Percentiles rank a stretch among this genome's conserved stretches.
phyloP scores from a whole-genome alignment of 1,284 basidiomycete species.

The Cryptococcus neoformans region DNA sequence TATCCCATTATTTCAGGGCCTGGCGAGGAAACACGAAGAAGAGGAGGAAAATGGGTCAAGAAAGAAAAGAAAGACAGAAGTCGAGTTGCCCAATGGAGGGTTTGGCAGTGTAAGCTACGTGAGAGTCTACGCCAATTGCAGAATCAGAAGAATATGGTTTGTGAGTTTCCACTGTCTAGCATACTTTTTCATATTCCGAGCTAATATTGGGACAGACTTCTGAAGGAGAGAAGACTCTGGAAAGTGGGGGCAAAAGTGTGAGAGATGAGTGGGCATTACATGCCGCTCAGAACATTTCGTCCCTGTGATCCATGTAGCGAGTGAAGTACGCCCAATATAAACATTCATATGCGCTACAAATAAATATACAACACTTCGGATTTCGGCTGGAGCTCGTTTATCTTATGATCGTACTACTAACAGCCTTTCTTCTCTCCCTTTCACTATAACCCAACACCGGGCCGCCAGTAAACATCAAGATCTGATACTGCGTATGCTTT shows the following conservation, averaged over 20 bases:
- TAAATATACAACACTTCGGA: too few relatives aligned
- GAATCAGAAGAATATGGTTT: slow-evolving; percentile 76
- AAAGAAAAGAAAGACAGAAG: slow-evolving; percentile 13
- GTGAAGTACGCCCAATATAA: too few relatives aligned
- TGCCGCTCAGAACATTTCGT: slow-evolving; percentile 6
- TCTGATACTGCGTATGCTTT: slow-evolving; percentile 50
- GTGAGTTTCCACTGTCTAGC: slow-evolving; percentile 14
- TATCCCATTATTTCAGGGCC: slow-evolving; percentile 61
- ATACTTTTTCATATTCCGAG: not conserved
- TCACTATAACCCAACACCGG: slow-evolving; percentile 52
- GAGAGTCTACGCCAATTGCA: slow-evolving; percentile 75
- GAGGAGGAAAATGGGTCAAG: slow-evolving; percentile 2
- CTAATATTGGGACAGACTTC: slow-evolving; percentile 37
- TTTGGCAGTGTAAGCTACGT: slow-evolving; percentile 67
- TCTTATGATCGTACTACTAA: slow-evolving; percentile 28
- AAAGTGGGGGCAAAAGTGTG: slow-evolving; percentile 17
- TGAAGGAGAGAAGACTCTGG: slow-evolving; percentile 35
- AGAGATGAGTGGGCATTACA: slow-evolving; percentile 33
- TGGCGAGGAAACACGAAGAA: slow-evolving; percentile 11
- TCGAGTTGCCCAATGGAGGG: slow-evolving; percentile 55
- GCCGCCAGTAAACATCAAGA: slow-evolving; percentile 38
- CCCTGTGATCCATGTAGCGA: too few relatives aligned
- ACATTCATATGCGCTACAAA: too few relatives aligned
- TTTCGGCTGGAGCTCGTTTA: too few relatives aligned
- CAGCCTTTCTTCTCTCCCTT: slow-evolving; percentile 53